Evolutionary conservation across 1,139 yeast species (phyloP).

Genomic region (Suhomyces guaymorum): DNA sequence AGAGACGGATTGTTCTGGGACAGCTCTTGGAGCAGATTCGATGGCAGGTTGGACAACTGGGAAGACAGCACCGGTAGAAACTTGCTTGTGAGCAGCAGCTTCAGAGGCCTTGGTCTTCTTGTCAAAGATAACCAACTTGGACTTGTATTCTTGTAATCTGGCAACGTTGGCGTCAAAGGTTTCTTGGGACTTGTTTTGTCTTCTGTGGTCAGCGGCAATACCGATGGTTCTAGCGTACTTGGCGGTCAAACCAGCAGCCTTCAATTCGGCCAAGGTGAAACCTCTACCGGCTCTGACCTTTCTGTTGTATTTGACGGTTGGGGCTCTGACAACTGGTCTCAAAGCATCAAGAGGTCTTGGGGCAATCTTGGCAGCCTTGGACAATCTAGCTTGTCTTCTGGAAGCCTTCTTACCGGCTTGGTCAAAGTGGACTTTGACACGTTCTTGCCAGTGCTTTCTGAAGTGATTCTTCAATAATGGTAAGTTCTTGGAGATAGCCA

Average conservation of each 20-base stretch:
- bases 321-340: slow-evolving; percentile 98
- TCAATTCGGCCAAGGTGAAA: slow-evolving; percentile 96
- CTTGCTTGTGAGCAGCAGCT: slow-evolving; percentile 69
- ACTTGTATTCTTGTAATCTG: slow-evolving; percentile 94
- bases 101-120: slow-evolving; percentile 79
- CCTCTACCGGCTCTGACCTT: slow-evolving; percentile 99
- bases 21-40: slow-evolving; percentile 87
- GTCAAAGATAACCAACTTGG: slow-evolving; percentile 95
- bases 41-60: slow-evolving; percentile 81
- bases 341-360: slow-evolving; percentile 96
- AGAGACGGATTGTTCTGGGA: slow-evolving; percentile 78
- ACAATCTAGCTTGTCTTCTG: slow-evolving; percentile 92
- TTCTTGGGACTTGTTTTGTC: slow-evolving; percentile 98
- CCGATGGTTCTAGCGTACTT: slow-evolving; percentile 98
- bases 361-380: slow-evolving; percentile 93
- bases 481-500: slow-evolving; percentile 97
- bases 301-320: slow-evolving; percentile 98
- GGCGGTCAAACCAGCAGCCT: slow-evolving; percentile 95
- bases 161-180: slow-evolving; percentile 92
- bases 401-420: slow-evolving; percentile 99
- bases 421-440: slow-evolving; percentile 99
- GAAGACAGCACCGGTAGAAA: slow-evolving; percentile 79
- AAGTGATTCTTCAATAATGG: slow-evolving; percentile 96
- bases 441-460: slow-evolving; percentile 99
- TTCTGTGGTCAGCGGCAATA: slow-evolving; percentile 99